A percentile compares a stretch with the other conserved stretches of the same genome.
phyloP scores from a whole-genome alignment of 345 rosid genomes.

The Eucalyptus marginata region DNA sequence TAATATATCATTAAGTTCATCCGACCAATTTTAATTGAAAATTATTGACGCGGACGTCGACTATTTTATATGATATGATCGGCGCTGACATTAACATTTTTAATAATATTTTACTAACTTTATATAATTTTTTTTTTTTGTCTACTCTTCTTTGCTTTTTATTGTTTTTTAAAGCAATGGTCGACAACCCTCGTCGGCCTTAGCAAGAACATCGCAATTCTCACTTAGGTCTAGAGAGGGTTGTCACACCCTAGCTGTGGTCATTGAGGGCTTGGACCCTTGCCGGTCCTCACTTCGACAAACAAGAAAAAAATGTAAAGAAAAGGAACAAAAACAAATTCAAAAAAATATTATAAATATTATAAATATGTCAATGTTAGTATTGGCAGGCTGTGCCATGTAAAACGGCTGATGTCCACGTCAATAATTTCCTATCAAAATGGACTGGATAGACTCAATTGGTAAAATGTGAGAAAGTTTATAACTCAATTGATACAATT shows the following conservation, averaged over 20 bases:
- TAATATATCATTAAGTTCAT: too few relatives aligned
- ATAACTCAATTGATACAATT: too few relatives aligned
- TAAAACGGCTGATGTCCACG: rapidly evolving
- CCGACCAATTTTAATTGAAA: too few relatives aligned
- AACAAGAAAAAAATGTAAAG: background rate
- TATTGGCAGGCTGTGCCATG: rapidly evolving
- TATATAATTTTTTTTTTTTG: too few relatives aligned
- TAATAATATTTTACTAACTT: too few relatives aligned
- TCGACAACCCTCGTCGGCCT: rapidly evolving
- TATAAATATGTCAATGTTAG: too few relatives aligned
- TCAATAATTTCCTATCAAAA: too few relatives aligned
- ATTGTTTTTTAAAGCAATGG: background rate
- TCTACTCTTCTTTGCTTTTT: too few relatives aligned
- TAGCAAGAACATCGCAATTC: background rate
- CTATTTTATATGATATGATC: rapidly evolving
- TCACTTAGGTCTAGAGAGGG: background rate
- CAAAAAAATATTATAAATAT: too few relatives aligned
- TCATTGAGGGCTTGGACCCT: background rate
- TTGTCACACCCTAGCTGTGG: background rate
- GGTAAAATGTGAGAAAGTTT: background rate
- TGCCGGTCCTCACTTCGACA: rapidly evolving
- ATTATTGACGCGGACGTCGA: rapidly evolving
- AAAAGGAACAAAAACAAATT: too few relatives aligned
- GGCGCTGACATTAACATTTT: background rate
- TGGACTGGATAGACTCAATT: rapidly evolving